Conservation (phyloP, 192 early-diverging fungal species). For the Mortierella alpina region DNA sequence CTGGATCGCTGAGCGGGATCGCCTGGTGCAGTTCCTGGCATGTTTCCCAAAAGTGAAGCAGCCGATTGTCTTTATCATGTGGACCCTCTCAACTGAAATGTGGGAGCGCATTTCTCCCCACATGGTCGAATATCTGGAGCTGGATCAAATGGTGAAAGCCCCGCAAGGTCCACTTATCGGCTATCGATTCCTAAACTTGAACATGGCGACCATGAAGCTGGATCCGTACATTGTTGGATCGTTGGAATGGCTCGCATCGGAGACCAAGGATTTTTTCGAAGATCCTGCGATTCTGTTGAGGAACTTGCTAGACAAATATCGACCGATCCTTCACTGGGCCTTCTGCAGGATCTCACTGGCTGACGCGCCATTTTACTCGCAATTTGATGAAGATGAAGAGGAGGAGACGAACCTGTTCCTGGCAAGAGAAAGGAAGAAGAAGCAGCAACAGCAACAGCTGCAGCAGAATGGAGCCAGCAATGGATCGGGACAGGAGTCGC, state of each 20-base stretch:
- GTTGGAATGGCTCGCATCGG: slow-evolving; percentile 43
- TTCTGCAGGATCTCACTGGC: slow-evolving; percentile 15
- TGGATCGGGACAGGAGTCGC: not conserved
- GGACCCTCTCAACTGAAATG: slow-evolving; percentile 21
- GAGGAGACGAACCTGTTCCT: slow-evolving; percentile 11
- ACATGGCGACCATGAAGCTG: slow-evolving; percentile 36
- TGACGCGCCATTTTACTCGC: slow-evolving; percentile 23
- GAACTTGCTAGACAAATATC: slow-evolving; percentile 15
- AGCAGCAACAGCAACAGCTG: slow-evolving; percentile 8
- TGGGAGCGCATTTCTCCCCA: slow-evolving; percentile 44
- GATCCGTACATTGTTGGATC: slow-evolving; percentile 38
- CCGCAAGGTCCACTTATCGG: slow-evolving; percentile 4
- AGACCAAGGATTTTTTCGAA: slow-evolving; percentile 30
- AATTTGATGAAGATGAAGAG: slow-evolving; percentile 31
- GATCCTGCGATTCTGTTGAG: slow-evolving; percentile 14
- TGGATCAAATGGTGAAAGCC: slow-evolving; percentile 27
- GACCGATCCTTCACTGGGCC: slow-evolving; percentile 17
- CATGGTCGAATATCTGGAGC: slow-evolving; percentile 19
- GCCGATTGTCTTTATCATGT: slow-evolving; percentile 40
- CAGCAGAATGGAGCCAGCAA: slow-evolving; percentile 1
- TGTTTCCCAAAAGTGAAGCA: slow-evolving; percentile 49
- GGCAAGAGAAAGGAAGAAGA: not conserved
- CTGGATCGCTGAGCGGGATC: slow-evolving; percentile 19
- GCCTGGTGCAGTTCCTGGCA: slow-evolving; percentile 30
- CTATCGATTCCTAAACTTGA: slow-evolving; percentile 40